These are phyloP conservation scores for Sarcocystis neurona DNA, from an alignment of 169 alveolate genomes.

Conservation along the genomic window DNA sequence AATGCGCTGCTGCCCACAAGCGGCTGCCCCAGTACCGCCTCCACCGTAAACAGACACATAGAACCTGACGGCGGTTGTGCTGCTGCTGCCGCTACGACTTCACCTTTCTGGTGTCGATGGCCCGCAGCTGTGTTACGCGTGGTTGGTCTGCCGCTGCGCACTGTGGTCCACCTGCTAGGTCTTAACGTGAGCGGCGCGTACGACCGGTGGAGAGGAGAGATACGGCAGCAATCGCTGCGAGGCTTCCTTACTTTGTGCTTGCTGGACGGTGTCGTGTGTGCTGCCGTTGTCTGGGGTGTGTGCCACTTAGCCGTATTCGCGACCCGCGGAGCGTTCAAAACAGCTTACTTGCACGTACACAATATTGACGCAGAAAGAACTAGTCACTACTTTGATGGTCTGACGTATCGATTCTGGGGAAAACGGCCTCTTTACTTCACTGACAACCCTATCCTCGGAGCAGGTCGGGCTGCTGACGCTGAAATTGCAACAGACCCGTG, in stretches of 20 bases:
- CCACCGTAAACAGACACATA: too few species aligned
- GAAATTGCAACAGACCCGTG: too few species aligned
- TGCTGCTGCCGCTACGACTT: too few species aligned
- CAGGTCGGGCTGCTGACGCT: too few species aligned
- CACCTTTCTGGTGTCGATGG: too few species aligned
- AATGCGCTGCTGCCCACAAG: too few species aligned
- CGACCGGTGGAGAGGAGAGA: conserved; percentile 10
- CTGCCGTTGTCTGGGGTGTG: conserved; percentile 1
- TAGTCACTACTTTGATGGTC: conserved; percentile 9
- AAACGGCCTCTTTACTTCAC: conserved; percentile 24
- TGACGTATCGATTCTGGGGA: conserved; percentile 25
- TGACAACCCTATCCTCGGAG: too few species aligned
- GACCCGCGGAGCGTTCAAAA: neutral
- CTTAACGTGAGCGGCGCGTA: neutral
- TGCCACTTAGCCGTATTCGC: neutral
- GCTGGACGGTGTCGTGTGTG: conserved; percentile 20
- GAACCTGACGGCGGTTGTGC: too few species aligned
- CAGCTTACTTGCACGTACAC: conserved; percentile 18
- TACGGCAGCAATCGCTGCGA: conserved; percentile 1
- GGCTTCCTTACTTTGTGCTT: neutral
- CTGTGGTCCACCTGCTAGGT: neutral
- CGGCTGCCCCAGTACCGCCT: too few species aligned
- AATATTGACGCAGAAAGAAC: neutral
- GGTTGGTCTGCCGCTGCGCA: too few species aligned
- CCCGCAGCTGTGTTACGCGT: too few species aligned